Evolutionary conservation across 2,329 filamentous ascomycete species (phyloP).

Genomic region (Botrytis hyacinthi): DNA sequence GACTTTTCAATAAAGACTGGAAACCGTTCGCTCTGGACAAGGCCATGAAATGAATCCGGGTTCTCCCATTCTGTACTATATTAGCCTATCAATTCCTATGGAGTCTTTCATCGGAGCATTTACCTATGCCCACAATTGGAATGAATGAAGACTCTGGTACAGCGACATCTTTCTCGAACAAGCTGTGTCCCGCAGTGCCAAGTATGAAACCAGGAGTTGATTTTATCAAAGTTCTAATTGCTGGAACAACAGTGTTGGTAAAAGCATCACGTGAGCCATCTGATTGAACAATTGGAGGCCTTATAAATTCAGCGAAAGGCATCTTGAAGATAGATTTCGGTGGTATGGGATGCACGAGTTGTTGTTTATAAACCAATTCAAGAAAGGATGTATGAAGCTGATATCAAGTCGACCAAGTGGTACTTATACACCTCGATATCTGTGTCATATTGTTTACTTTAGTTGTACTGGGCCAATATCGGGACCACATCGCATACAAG

Average conservation of each 20-base stretch:
- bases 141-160: not conserved
- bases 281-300: not conserved
- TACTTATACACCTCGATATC: not conserved
- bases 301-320: conserved; percentile 1
- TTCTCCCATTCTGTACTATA: not conserved
- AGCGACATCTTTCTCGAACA: not conserved
- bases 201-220: not conserved
- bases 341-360: not conserved
- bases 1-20: not conserved
- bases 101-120: too few relatives aligned
- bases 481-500: not conserved
- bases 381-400: not conserved
- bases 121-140: not conserved
- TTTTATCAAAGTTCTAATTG: not conserved
- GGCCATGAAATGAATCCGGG: not conserved
- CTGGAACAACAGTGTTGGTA: not conserved
- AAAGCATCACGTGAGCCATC: not conserved
- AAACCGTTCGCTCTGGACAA: not conserved
- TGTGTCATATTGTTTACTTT: not conserved
- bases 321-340: not conserved
- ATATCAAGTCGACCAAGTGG: not conserved
- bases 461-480: not conserved
- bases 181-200: not conserved
- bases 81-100: not conserved
- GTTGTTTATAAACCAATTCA: not conserved